Conservation (phyloP, 2,329 filamentous ascomycete genomes). For the Ophiocordyceps camponoti-leonardi region DNA sequence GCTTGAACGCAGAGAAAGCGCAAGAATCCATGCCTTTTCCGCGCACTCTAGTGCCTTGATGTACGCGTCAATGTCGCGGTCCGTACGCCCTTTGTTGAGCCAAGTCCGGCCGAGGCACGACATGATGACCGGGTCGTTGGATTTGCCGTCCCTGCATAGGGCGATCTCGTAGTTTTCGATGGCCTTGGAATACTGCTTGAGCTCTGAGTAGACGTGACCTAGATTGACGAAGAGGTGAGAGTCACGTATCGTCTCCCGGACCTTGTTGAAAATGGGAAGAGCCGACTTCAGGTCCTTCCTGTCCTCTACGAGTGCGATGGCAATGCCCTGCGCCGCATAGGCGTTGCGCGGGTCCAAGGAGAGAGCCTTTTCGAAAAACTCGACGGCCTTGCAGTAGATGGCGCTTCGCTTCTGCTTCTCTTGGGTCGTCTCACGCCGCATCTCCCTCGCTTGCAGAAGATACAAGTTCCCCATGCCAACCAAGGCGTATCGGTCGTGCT, state of each 20-base stretch:
- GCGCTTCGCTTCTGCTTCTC: constrained; percentile 84
- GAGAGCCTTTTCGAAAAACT: constrained; percentile 96
- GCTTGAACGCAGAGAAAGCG: too few species aligned
- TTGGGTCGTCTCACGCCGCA: constrained; percentile 75
- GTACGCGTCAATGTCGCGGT: constrained; percentile 40
- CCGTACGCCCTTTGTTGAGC: constrained; percentile 58
- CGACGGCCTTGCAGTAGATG: constrained; percentile 79
- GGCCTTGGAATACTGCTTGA: constrained; percentile 77
- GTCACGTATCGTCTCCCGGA: constrained; percentile 80
- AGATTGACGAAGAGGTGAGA: constrained; percentile 82
- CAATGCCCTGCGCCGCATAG: constrained; percentile 89
- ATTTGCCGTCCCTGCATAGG: constrained; percentile 57
- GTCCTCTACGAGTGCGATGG: constrained; percentile 86
- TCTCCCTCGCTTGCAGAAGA: constrained; percentile 74
- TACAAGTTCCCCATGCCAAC: constrained; percentile 95
- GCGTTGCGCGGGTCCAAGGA: constrained; percentile 92
- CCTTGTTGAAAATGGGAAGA: constrained; percentile 74
- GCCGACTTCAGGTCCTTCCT: constrained; percentile 75
- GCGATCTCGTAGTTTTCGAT: constrained; percentile 92
- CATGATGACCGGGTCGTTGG: constrained; percentile 59
- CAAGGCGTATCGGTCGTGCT: constrained; percentile 92
- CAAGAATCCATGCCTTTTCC: constrained; percentile 32
- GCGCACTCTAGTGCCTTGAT: constrained; percentile 41
- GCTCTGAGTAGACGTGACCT: constrained; percentile 79
- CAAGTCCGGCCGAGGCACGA: constrained; percentile 79